Percentiles rank a stretch among this genome's conserved stretches.
Evolutionary conservation across 2,329 filamentous ascomycete species (phyloP).

Genomic region (Pestalotiopsis sp.): DNA sequence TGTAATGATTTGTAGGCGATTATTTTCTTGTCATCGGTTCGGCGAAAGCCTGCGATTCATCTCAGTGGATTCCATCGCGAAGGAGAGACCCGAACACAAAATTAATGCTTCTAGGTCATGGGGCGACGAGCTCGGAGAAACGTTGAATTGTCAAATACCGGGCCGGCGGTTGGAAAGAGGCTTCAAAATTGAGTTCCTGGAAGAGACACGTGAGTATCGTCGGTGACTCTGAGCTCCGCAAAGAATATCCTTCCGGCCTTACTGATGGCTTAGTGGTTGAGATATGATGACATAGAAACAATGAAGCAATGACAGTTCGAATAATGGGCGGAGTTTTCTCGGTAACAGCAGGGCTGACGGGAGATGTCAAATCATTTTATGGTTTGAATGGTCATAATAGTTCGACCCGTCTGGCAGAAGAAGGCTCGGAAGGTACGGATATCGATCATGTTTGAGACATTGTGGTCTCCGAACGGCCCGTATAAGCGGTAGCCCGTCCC

Average conservation of each 20-base stretch:
- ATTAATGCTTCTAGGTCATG: too few relatives aligned
- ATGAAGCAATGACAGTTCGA: background rate
- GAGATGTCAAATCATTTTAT: background rate
- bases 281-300: background rate
- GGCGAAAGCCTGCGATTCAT: too few relatives aligned
- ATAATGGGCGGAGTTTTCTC: background rate
- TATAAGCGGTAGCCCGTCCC: background rate
- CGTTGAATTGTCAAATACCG: too few relatives aligned
- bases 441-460: background rate
- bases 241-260: background rate
- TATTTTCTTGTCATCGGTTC: too few relatives aligned
- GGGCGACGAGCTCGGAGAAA: too few relatives aligned
- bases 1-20: too few relatives aligned
- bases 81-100: too few relatives aligned
- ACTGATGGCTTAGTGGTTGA: background rate
- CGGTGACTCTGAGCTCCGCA: background rate
- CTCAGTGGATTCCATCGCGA: too few relatives aligned
- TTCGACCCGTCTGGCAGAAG: background rate
- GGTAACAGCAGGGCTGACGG: background rate
- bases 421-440: background rate
- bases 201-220: background rate
- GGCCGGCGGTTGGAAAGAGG: too few relatives aligned
- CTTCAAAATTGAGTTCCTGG: background rate
- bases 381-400: background rate
- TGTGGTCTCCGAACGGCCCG: background rate